These are phyloP conservation scores for Rhodotorula toruloides DNA, from an alignment of 768 basidiomycete species.

Conservation along the genomic window DNA sequence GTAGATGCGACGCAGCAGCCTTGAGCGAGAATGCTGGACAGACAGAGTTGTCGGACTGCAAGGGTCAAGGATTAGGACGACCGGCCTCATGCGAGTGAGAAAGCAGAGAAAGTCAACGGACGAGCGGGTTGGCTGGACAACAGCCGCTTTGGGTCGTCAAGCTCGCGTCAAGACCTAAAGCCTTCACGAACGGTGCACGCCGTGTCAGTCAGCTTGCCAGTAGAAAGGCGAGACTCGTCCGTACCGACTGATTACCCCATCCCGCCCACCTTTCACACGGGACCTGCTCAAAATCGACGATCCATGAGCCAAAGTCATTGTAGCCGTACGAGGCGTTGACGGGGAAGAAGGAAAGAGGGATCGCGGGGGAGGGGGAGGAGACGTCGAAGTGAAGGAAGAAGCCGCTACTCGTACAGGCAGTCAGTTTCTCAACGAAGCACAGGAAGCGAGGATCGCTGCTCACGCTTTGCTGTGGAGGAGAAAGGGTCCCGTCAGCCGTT, in stretches of 20 bases:
- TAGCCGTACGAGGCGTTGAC: slow-evolving; percentile 19
- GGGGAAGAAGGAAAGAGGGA: slow-evolving; percentile 19
- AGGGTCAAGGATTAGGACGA: neutral
- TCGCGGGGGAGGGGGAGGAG: slow-evolving; percentile 5
- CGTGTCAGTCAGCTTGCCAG: no score
- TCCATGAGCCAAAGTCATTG: slow-evolving; percentile 18
- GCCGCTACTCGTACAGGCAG: neutral
- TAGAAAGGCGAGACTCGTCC: no score
- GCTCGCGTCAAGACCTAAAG: slow-evolving; percentile 6
- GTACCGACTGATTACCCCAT: slow-evolving; percentile 12
- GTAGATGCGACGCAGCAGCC: neutral
- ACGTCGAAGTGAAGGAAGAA: slow-evolving; percentile 20
- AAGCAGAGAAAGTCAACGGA: neutral
- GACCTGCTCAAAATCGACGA: slow-evolving; percentile 2
- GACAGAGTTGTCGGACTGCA: slow-evolving; percentile 2
- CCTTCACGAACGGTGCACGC: neutral
- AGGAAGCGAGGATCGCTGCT: neutral
- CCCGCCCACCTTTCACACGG: slow-evolving; percentile 20
- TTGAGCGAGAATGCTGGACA: slow-evolving; percentile 14
- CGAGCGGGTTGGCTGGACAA: slow-evolving; percentile 17
- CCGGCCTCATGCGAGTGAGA: neutral
- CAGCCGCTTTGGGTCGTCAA: slow-evolving; percentile 12
- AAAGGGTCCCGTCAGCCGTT: no score
- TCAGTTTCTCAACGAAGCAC: neutral
- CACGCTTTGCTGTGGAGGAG: slow-evolving; percentile 3